Evolutionary conservation across 768 basidiomycete species (phyloP).

Genomic region (Boletus eberwhitei): DNA sequence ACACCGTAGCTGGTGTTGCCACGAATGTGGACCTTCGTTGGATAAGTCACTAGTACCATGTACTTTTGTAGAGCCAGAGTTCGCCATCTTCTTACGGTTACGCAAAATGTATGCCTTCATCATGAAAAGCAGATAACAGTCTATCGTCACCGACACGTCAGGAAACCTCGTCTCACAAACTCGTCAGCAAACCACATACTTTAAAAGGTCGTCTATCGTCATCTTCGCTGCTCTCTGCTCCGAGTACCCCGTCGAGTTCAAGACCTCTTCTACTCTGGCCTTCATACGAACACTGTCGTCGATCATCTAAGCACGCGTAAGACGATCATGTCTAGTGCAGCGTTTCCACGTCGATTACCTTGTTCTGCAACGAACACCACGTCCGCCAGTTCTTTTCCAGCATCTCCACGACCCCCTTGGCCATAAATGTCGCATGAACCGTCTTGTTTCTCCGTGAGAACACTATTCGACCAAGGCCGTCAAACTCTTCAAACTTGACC

Average conservation of each 20-base stretch:
- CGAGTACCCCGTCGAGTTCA: constrained; percentile 65
- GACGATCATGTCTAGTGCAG: not conserved
- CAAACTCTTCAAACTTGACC: constrained; percentile 95
- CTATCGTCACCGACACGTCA: constrained; percentile 33
- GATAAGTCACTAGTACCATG: no score
- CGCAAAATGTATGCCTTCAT: constrained; percentile 71
- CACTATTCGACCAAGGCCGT: constrained; percentile 87
- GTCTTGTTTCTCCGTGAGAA: constrained; percentile 91
- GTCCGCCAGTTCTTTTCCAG: constrained; percentile 91
- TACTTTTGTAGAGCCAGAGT: no score
- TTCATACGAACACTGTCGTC: constrained; percentile 71
- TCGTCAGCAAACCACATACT: constrained; percentile 47
- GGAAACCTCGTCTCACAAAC: not conserved
- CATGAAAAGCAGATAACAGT: constrained; percentile 69
- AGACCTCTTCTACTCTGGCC: constrained; percentile 65
- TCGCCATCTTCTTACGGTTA: constrained; percentile 19
- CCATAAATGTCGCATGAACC: constrained; percentile 84
- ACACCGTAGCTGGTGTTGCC: no score
- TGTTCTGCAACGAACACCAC: constrained; percentile 80
- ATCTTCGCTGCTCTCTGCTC: constrained; percentile 89
- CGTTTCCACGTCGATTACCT: constrained; percentile 36
- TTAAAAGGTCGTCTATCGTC: constrained; percentile 87
- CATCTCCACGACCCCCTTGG: constrained; percentile 94
- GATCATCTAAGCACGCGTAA: constrained; percentile 46
- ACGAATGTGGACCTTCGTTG: no score